phyloP scores from a whole-genome alignment of 257 asterid species.

The Avicennia marina region DNA sequence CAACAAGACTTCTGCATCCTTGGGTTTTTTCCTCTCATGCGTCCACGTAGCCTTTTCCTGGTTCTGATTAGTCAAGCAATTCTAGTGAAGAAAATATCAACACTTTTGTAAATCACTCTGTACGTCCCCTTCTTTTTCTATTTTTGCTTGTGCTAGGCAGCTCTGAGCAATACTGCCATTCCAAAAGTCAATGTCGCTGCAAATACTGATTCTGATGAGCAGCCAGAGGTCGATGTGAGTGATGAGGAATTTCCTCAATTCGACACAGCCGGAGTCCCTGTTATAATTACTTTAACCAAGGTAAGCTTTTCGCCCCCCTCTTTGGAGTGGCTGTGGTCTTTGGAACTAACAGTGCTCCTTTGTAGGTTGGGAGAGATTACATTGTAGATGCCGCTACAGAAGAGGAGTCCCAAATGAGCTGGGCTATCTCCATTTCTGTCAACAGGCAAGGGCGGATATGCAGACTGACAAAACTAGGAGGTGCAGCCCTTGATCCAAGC shows the following conservation, averaged over 20 bases:
- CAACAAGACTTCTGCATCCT: too few species aligned
- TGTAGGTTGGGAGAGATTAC: constrained; percentile 76
- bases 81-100: too few species aligned
- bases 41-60: too few species aligned
- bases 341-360: too few species aligned
- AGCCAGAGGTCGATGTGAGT: constrained; percentile 78
- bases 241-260: constrained; percentile 80
- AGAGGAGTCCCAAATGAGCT: constrained; percentile 96
- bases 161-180: constrained; percentile 75
- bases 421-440: constrained; percentile 70
- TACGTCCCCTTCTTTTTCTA: background rate
- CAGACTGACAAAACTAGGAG: constrained; percentile 81
- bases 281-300: constrained; percentile 74
- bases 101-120: too few species aligned
- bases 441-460: constrained; percentile 70
- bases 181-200: constrained; percentile 74
- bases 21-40: too few species aligned
- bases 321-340: too few species aligned
- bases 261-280: constrained; percentile 78
- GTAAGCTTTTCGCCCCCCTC: constrained; percentile 30
- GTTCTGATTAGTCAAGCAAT: too few species aligned
- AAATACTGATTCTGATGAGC: constrained; percentile 47
- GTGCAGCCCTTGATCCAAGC: constrained; percentile 72
- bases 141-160: constrained; percentile 58
- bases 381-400: constrained; percentile 83